Percentiles rank a stretch among this genome's conserved stretches.
phyloP scores from a whole-genome alignment of 495 filamentous ascomycete genomes.

The Aspergillus conjunctus region DNA sequence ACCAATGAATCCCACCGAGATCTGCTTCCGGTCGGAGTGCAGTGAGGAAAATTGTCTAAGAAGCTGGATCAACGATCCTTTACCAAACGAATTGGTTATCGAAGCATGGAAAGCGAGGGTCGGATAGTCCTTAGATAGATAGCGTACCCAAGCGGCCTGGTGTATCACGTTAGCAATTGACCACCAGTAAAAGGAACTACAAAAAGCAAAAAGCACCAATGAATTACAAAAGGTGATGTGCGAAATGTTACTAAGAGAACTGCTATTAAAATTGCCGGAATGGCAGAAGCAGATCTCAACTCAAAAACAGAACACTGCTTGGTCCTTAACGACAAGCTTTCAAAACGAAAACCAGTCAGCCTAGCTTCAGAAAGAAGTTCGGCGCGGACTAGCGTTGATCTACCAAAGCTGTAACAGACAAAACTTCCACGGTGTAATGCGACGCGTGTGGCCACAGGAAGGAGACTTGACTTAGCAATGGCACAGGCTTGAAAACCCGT shows the following conservation, averaged over 20 bases:
- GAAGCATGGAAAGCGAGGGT: constrained; percentile 92
- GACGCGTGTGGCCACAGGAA: constrained; percentile 53
- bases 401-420: constrained; percentile 99
- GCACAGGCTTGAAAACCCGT: constrained; percentile 37
- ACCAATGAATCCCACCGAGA: constrained; percentile 84
- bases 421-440: constrained; percentile 63
- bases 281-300: constrained; percentile 72
- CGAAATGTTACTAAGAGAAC: constrained; percentile 99
- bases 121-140: constrained; percentile 81
- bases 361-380: constrained; percentile 61
- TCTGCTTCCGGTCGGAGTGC: constrained; percentile 88
- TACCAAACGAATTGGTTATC: constrained; percentile 90
- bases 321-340: constrained; percentile 56
- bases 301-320: constrained; percentile 76
- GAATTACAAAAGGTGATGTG: constrained; percentile 59
- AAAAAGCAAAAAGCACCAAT: constrained; percentile 16
- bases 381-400: constrained; percentile 76
- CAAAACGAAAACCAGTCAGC: constrained; percentile 85
- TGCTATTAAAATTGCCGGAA: constrained; percentile 57
- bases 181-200: constrained; percentile 27
- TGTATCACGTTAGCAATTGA: constrained; percentile 43
- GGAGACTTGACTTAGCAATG: constrained; percentile 97
- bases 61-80: constrained; percentile 74
- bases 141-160: constrained; percentile 83
- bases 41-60: constrained; percentile 91